Percentiles rank a stretch among this genome's conserved stretches.
These are phyloP conservation scores for Coffea eugenioides DNA, from an alignment of 257 asterid species.

Conservation along the genomic window DNA sequence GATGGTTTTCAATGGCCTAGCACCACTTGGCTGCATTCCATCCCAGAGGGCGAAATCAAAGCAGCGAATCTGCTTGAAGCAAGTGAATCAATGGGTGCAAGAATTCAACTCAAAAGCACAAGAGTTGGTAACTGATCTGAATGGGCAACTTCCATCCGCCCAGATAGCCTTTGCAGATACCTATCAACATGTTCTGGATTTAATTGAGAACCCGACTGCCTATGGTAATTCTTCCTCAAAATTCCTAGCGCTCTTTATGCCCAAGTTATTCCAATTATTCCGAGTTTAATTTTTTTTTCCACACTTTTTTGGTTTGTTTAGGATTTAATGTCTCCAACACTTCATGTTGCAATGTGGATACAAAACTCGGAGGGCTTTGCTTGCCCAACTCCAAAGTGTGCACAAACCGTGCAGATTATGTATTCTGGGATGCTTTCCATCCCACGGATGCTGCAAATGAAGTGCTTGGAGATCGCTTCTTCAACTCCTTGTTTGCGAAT, in stretches of 20 bases:
- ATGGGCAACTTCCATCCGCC: slow-evolving; percentile 57
- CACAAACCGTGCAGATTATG: slow-evolving; percentile 51
- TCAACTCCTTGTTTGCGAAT: slow-evolving; percentile 25
- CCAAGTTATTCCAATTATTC: neutral
- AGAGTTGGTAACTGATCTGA: slow-evolving; percentile 34
- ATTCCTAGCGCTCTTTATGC: too few relatives aligned
- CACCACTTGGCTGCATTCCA: slow-evolving; percentile 83
- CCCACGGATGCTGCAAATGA: slow-evolving; percentile 85
- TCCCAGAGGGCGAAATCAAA: slow-evolving; percentile 65
- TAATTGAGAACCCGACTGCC: slow-evolving; percentile 61
- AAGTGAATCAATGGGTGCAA: slow-evolving; percentile 64
- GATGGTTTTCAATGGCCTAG: slow-evolving; percentile 66
- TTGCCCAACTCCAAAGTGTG: slow-evolving; percentile 63
- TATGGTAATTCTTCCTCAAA: slow-evolving; percentile 38
- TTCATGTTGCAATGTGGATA: slow-evolving; percentile 77
- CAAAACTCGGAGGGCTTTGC: slow-evolving; percentile 66
- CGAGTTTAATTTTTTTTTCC: neutral
- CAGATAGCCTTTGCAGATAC: slow-evolving; percentile 60
- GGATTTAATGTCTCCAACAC: slow-evolving; percentile 78
- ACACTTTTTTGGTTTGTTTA: slow-evolving; percentile 1
- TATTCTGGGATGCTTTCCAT: slow-evolving; percentile 85
- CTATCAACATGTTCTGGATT: slow-evolving; percentile 48
- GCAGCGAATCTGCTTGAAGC: slow-evolving; percentile 53
- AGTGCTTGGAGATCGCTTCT: slow-evolving; percentile 60
- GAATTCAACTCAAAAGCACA: slow-evolving; percentile 62